Evolutionary conservation across 345 rosid species (phyloP).

Genomic region (Geranium rotundifolium): DNA sequence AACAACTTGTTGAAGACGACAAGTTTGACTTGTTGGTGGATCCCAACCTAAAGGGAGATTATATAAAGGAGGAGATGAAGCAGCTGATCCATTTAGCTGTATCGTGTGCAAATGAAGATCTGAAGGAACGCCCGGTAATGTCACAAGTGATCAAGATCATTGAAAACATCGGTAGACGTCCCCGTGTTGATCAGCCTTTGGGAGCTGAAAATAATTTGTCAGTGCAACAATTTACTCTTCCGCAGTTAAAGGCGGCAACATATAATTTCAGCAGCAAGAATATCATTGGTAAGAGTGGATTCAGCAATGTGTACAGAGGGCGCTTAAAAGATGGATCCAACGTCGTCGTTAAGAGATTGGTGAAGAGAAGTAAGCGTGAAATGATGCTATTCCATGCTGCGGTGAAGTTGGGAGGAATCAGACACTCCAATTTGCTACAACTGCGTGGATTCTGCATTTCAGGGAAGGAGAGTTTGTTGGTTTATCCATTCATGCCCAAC

Average conservation of each 20-base stretch:
- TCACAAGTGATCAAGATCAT: too few relatives aligned
- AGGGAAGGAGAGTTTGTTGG: slow-evolving; percentile 1
- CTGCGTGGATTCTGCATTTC: slow-evolving; percentile 5
- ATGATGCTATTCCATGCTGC: neutral
- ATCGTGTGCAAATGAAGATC: too few relatives aligned
- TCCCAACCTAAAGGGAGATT: too few relatives aligned
- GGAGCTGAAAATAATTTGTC: too few relatives aligned
- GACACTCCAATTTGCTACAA: slow-evolving; percentile 6
- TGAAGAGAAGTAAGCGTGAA: too few relatives aligned
- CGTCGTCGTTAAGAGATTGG: slow-evolving; percentile 1
- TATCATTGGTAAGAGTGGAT: neutral
- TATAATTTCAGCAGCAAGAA: slow-evolving; percentile 1
- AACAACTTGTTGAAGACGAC: too few relatives aligned
- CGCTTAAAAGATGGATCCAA: neutral
- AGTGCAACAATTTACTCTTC: slow-evolving; percentile 1
- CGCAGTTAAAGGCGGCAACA: slow-evolving; percentile 3
- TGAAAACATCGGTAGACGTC: too few relatives aligned
- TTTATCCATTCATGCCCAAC: slow-evolving; percentile 4
- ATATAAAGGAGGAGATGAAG: too few relatives aligned
- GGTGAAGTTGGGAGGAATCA: slow-evolving; percentile 2
- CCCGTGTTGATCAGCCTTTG: too few relatives aligned
- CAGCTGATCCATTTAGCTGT: too few relatives aligned
- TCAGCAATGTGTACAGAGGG: slow-evolving; percentile 1
- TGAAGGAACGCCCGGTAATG: too few relatives aligned
- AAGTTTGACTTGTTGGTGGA: too few relatives aligned